phyloP scores from a whole-genome alignment of 2,329 filamentous ascomycete species.

The Microdochium trichocladiopsis region DNA sequence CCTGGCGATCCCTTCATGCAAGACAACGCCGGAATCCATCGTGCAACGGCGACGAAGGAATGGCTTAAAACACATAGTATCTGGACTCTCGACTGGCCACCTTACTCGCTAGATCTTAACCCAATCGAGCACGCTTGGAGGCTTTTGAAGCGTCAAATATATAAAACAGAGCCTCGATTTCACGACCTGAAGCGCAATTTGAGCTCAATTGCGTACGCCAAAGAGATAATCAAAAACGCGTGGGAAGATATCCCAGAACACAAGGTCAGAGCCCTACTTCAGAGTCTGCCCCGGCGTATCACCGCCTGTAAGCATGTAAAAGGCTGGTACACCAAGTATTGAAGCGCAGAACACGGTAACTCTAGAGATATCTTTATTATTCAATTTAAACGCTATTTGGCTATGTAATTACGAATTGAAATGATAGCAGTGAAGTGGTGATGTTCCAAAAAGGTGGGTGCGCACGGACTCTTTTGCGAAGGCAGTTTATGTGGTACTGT shows the following conservation, averaged over 20 bases:
- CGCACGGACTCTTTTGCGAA: background rate
- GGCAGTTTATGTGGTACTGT: background rate
- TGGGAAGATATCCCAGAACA: background rate
- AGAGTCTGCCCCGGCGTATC: background rate
- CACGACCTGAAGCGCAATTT: background rate
- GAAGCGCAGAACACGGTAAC: too few relatives aligned
- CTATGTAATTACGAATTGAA: background rate
- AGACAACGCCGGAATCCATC: background rate
- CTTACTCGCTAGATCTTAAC: slow-evolving; percentile 3
- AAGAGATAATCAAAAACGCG: background rate
- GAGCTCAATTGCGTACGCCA: background rate
- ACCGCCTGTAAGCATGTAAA: background rate
- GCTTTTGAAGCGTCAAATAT: slow-evolving; percentile 1
- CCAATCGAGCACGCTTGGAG: slow-evolving; percentile 4
- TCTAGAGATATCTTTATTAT: background rate
- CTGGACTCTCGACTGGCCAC: slow-evolving; percentile 1
- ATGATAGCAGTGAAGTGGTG: background rate
- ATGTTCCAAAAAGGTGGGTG: background rate
- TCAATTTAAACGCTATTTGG: background rate
- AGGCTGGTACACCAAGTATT: slow-evolving; percentile 1
- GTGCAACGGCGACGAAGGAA: background rate
- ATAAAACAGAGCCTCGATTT: background rate
- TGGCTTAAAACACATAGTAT: background rate
- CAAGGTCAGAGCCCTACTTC: background rate
- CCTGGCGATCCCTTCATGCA: background rate